A percentile compares a stretch with the other conserved stretches of the same genome.
Evolutionary conservation across 805 yeast species (phyloP).

Genomic region (Pichia californica): DNA sequence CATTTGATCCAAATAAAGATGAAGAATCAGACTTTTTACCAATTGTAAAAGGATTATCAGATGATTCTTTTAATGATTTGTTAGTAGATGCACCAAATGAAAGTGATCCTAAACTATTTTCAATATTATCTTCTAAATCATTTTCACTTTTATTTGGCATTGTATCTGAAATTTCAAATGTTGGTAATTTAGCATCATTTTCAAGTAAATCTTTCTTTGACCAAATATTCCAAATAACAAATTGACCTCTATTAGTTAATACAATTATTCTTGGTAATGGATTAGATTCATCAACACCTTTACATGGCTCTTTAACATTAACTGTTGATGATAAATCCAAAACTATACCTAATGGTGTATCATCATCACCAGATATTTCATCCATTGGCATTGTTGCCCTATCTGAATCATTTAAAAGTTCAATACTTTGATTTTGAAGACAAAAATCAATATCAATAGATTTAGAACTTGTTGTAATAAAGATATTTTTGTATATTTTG

Average conservation of each 20-base stretch:
- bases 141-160: neutral
- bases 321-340: conserved; percentile 48
- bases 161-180: neutral
- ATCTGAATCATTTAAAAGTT: conserved; percentile 59
- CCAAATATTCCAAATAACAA: conserved; percentile 61
- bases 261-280: conserved; percentile 64
- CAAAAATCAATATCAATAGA: conserved; percentile 57
- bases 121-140: neutral
- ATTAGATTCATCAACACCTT: conserved; percentile 48
- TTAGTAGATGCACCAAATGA: too few species aligned
- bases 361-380: conserved; percentile 58
- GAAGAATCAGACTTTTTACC: too few species aligned
- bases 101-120: neutral
- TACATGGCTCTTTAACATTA: conserved; percentile 45
- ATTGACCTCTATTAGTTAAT: conserved; percentile 55
- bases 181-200: conserved; percentile 4
- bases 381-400: conserved; percentile 71
- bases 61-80: too few species aligned
- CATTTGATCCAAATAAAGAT: conserved; percentile 3
- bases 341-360: conserved; percentile 64
- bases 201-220: conserved; percentile 44
- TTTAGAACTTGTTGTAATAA: conserved; percentile 52
- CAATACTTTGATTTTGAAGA: conserved; percentile 32
- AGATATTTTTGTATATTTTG: conserved; percentile 25
- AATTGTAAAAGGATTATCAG: too few species aligned